These are phyloP conservation scores for Pontederia paniculata DNA, from an alignment of 176 grass and related monocot species.

Conservation along the genomic window DNA sequence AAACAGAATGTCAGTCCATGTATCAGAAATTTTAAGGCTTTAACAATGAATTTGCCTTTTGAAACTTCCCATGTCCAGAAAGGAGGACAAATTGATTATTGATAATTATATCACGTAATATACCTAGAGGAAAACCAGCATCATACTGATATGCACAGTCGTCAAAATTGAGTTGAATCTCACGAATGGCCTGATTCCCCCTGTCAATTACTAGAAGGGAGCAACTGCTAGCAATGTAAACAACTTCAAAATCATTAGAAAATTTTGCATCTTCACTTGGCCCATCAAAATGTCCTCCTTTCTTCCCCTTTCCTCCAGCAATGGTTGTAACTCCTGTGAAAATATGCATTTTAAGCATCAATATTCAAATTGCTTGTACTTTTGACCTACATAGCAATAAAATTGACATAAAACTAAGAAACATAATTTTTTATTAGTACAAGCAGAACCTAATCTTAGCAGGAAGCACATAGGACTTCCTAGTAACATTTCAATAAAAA, in stretches of 20 bases:
- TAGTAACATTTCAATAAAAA: too few relatives aligned
- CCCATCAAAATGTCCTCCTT: slow-evolving; percentile 71
- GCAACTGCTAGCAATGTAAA: slow-evolving; percentile 71
- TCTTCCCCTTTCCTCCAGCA: slow-evolving; percentile 71
- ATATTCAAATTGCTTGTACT: too few relatives aligned
- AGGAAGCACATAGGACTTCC: too few relatives aligned
- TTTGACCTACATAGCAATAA: too few relatives aligned
- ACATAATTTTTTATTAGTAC: too few relatives aligned
- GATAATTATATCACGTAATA: slow-evolving; percentile 9
- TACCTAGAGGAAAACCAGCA: slow-evolving; percentile 87
- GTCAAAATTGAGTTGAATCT: slow-evolving; percentile 71
- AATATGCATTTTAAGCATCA: neutral
- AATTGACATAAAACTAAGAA: too few relatives aligned
- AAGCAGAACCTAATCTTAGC: too few relatives aligned
- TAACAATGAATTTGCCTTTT: too few relatives aligned
- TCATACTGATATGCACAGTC: slow-evolving; percentile 76
- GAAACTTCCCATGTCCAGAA: neutral
- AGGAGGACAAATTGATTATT: neutral
- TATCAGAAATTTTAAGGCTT: too few relatives aligned
- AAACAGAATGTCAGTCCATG: too few relatives aligned
- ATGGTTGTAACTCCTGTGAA: slow-evolving; percentile 89
- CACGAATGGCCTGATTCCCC: slow-evolving; percentile 92
- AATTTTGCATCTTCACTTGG: slow-evolving; percentile 90
- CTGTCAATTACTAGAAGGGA: slow-evolving; percentile 87
- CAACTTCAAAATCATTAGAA: slow-evolving; percentile 87